phyloP scores from a whole-genome alignment of 163 green algal species.

The Scenedesmus sp. region DNA sequence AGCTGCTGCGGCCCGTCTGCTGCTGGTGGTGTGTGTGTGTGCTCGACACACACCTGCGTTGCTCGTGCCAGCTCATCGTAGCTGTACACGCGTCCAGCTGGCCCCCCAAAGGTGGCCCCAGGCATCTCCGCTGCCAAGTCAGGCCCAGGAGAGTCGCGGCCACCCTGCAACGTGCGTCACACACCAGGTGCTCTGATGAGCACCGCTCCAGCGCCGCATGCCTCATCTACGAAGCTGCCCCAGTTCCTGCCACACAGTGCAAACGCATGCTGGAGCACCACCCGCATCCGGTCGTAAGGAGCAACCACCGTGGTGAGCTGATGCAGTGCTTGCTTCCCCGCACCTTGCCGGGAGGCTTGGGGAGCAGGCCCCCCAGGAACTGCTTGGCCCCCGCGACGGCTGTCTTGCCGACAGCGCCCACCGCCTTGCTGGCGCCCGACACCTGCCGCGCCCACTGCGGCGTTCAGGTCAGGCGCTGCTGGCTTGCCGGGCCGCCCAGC shows the following conservation, averaged over 20 bases:
- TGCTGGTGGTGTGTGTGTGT: background rate
- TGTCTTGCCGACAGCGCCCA: conserved; percentile 25
- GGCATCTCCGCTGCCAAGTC: background rate
- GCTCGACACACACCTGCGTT: conserved; percentile 48
- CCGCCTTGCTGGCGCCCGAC: conserved; percentile 46
- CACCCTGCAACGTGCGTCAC: background rate
- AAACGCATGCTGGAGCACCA: too few relatives aligned
- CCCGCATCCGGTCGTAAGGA: background rate
- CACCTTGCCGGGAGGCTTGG: conserved; percentile 16
- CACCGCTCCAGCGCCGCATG: too few relatives aligned
- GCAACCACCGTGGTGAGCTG: background rate
- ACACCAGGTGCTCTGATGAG: background rate
- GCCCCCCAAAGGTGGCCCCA: conserved; percentile 15
- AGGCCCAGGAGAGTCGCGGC: background rate
- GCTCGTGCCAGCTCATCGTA: conserved; percentile 55
- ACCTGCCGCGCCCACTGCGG: conserved; percentile 31
- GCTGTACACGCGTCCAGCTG: conserved; percentile 44
- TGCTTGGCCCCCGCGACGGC: conserved; percentile 30
- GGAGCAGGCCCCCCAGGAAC: conserved; percentile 31
- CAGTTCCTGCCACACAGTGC: background rate
- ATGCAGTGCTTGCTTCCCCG: background rate
- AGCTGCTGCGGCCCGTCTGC: background rate
- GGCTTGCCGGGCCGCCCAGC: background rate
- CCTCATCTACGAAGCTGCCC: too few relatives aligned
- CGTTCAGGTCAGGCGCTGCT: background rate